A percentile compares a stretch with the other conserved stretches of the same genome.
These are phyloP conservation scores for Dioszegia aurantiaca DNA, from an alignment of 768 basidiomycete species.

Conservation along the genomic window DNA sequence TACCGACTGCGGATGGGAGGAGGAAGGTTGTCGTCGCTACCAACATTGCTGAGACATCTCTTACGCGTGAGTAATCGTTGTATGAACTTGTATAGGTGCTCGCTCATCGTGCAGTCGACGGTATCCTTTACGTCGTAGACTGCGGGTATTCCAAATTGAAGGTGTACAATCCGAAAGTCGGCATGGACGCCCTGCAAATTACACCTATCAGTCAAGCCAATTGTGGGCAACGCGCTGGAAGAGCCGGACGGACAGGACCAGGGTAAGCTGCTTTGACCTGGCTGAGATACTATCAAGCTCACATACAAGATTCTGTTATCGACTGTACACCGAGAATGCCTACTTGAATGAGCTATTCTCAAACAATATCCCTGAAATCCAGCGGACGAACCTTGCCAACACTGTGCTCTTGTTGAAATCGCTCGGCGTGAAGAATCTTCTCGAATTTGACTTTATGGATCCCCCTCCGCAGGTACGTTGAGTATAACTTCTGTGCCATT, in stretches of 20 bases:
- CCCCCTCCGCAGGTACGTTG: slow-evolving; percentile 87
- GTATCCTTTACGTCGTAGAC: slow-evolving; percentile 95
- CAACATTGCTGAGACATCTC: slow-evolving; percentile 96
- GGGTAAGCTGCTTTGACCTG: slow-evolving; percentile 61
- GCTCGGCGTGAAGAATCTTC: slow-evolving; percentile 89
- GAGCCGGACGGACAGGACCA: slow-evolving; percentile 92
- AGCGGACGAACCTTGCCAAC: slow-evolving; percentile 94
- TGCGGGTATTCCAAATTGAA: slow-evolving; percentile 96
- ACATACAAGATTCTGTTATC: slow-evolving; percentile 78
- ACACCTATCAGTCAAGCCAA: slow-evolving; percentile 99
- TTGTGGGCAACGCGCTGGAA: slow-evolving; percentile 90
- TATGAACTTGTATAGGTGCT: slow-evolving; percentile 53
- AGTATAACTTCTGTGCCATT: background rate
- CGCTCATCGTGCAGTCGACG: slow-evolving; percentile 69
- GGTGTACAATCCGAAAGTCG: slow-evolving; percentile 98
- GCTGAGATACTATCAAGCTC: slow-evolving; percentile 15
- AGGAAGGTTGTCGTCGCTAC: slow-evolving; percentile 97
- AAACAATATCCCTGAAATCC: slow-evolving; percentile 96
- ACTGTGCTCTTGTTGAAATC: slow-evolving; percentile 93
- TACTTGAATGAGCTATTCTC: slow-evolving; percentile 92
- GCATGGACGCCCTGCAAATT: slow-evolving; percentile 98
- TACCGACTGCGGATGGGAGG: slow-evolving; percentile 86
- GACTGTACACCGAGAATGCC: slow-evolving; percentile 94
- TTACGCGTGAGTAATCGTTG: slow-evolving; percentile 58
- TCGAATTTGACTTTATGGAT: slow-evolving; percentile 99